A percentile compares a stretch with the other conserved stretches of the same genome.
These are phyloP conservation scores for Sphaerulina musiva DNA, from an alignment of 2,329 filamentous ascomycete genomes.

Conservation along the genomic window DNA sequence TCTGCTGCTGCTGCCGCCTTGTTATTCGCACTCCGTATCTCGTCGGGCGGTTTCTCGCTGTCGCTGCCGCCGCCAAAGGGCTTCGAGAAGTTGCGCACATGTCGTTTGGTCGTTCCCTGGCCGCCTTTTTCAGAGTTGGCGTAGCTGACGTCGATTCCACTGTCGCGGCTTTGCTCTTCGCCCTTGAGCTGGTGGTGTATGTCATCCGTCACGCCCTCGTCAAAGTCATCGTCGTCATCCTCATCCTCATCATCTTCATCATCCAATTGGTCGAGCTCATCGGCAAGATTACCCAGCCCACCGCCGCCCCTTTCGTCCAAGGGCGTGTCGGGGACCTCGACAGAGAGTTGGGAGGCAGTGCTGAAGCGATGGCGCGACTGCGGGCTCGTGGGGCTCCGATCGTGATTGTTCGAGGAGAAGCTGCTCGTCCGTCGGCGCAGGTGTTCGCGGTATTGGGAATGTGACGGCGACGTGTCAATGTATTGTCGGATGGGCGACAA, in stretches of 20 bases:
- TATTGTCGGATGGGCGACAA: constrained; percentile 39
- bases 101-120: not conserved
- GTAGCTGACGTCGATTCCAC: constrained; percentile 38
- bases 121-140: constrained; percentile 3
- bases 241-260: constrained; percentile 67
- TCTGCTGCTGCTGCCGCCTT: constrained; percentile 12
- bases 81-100: constrained; percentile 32
- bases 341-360: constrained; percentile 30
- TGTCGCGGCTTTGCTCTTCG: constrained; percentile 34
- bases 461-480: constrained; percentile 38
- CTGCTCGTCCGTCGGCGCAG: constrained; percentile 33
- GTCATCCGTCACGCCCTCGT: constrained; percentile 25
- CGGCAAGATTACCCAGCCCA: constrained; percentile 68
- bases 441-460: constrained; percentile 25
- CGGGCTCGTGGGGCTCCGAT: constrained; percentile 41
- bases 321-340: constrained; percentile 34
- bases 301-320: constrained; percentile 35
- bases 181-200: constrained; percentile 9
- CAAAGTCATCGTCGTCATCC: constrained; percentile 30
- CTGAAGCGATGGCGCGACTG: constrained; percentile 35
- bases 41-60: constrained; percentile 22
- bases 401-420: constrained; percentile 38
- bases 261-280: constrained; percentile 70
- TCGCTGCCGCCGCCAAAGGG: constrained; percentile 20
- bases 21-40: constrained; percentile 2